Percentiles rank a stretch among this genome's conserved stretches.
phyloP scores from a whole-genome alignment of 805 yeast species.

The Blastobotrys robertii region DNA sequence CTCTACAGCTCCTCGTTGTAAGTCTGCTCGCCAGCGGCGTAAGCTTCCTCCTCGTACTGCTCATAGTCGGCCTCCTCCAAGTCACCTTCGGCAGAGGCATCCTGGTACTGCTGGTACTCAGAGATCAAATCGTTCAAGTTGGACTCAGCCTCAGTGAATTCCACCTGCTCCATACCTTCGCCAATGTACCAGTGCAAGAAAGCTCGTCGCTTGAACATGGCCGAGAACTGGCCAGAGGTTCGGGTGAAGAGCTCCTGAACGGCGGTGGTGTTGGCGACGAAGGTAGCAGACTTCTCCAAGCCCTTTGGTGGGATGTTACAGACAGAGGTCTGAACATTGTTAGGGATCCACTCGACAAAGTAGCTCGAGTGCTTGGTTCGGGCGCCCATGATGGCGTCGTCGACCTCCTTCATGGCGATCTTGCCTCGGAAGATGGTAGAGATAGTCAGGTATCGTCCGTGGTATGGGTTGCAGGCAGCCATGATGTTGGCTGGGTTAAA shows the following conservation, averaged over 20 bases:
- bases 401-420: slow-evolving; percentile 86
- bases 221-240: slow-evolving; percentile 80
- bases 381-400: slow-evolving; percentile 81
- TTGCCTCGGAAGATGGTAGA: slow-evolving; percentile 94
- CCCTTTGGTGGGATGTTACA: slow-evolving; percentile 85
- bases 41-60: too few species aligned
- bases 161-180: slow-evolving; percentile 95
- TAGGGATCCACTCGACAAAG: slow-evolving; percentile 95
- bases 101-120: slow-evolving; percentile 91
- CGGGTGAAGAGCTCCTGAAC: slow-evolving; percentile 86
- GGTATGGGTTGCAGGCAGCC: slow-evolving; percentile 90
- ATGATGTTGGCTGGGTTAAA: slow-evolving; percentile 88
- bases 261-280: slow-evolving; percentile 87
- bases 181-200: slow-evolving; percentile 94
- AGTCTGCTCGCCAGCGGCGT: too few species aligned
- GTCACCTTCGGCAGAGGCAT: slow-evolving; percentile 63
- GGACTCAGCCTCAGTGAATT: slow-evolving; percentile 88
- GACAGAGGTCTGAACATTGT: slow-evolving; percentile 87
- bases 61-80: slow-evolving; percentile 36
- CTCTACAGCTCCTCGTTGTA: too few species aligned
- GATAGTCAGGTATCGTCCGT: slow-evolving; percentile 85
- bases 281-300: slow-evolving; percentile 83
- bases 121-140: slow-evolving; percentile 81
- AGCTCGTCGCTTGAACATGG: slow-evolving; percentile 90
- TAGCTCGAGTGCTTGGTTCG: slow-evolving; percentile 73